A percentile compares a stretch with the other conserved stretches of the same genome.
Conservation (phyloP, 306 rosid genomes). For the Prunus davidiana region DNA sequence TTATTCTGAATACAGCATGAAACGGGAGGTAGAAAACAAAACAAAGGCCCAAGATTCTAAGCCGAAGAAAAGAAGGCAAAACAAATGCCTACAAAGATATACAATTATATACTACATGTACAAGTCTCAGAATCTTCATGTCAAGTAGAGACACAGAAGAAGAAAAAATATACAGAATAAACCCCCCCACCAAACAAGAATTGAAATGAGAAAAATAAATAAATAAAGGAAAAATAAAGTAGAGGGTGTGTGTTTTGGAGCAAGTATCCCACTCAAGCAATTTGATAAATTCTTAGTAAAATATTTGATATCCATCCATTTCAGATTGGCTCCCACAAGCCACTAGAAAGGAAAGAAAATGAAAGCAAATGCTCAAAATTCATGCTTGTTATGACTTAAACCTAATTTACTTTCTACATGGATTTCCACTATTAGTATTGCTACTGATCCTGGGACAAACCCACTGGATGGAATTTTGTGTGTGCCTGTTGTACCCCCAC, state of each 20-base stretch:
- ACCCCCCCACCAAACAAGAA: neutral
- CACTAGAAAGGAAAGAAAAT: neutral
- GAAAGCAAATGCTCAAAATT: neutral
- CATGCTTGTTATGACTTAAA: constrained; percentile 19
- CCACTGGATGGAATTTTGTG: neutral
- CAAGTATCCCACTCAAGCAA: constrained; percentile 2
- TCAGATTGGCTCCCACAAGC: neutral
- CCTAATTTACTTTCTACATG: constrained; percentile 20
- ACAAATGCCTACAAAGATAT: neutral
- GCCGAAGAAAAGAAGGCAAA: neutral
- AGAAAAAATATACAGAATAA: neutral
- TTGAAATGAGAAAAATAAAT: too few species aligned
- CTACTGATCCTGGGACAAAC: constrained; percentile 12
- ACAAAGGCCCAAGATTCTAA: neutral
- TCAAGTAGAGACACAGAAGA: neutral
- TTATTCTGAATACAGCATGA: neutral
- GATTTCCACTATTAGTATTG: constrained; percentile 33
- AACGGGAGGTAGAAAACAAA: neutral
- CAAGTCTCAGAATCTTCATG: neutral
- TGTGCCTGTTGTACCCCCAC: constrained; percentile 19
- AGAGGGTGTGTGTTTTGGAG: neutral
- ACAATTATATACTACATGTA: neutral
- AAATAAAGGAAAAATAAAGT: neutral
- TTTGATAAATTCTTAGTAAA: neutral
- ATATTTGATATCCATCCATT: neutral